phyloP scores from a whole-genome alignment of 345 rosid species.

The Salix dunnii region DNA sequence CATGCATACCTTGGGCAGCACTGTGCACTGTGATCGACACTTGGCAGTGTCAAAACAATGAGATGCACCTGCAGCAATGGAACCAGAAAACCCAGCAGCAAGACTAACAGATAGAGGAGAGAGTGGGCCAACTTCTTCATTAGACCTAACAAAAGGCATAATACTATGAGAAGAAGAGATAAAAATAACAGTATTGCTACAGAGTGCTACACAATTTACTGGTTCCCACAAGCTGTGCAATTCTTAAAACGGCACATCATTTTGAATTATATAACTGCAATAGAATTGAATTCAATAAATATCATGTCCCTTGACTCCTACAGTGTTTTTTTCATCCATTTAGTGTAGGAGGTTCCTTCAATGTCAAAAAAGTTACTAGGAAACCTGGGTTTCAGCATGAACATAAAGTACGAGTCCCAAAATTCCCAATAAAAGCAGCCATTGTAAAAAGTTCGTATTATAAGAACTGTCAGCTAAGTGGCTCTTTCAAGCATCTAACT shows the following conservation, averaged over 20 bases:
- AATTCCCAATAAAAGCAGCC: too few species aligned
- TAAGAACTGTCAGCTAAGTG: neutral
- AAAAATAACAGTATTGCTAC: neutral
- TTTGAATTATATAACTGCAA: neutral
- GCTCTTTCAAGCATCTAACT: neutral
- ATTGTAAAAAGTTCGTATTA: too few species aligned
- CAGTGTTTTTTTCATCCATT: too few species aligned
- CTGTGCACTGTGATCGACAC: constrained; percentile 71
- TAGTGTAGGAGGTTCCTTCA: too few species aligned
- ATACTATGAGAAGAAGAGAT: constrained; percentile 4
- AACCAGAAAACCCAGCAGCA: constrained; percentile 82
- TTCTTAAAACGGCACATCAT: too few species aligned
- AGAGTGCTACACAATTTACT: neutral
- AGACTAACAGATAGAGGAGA: constrained; percentile 62
- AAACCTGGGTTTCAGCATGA: too few species aligned
- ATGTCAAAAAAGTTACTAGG: too few species aligned
- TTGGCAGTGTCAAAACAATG: constrained; percentile 89
- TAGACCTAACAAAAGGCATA: constrained; percentile 40
- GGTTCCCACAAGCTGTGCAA: neutral
- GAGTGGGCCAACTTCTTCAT: constrained; percentile 75
- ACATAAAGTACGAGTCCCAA: too few species aligned
- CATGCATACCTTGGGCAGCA: constrained; percentile 71
- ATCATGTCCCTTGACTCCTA: neutral
- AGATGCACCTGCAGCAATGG: constrained; percentile 84
- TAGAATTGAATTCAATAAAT: neutral